Conservation (phyloP, 768 basidiomycete species). For the Lactarius psammicola region DNA sequence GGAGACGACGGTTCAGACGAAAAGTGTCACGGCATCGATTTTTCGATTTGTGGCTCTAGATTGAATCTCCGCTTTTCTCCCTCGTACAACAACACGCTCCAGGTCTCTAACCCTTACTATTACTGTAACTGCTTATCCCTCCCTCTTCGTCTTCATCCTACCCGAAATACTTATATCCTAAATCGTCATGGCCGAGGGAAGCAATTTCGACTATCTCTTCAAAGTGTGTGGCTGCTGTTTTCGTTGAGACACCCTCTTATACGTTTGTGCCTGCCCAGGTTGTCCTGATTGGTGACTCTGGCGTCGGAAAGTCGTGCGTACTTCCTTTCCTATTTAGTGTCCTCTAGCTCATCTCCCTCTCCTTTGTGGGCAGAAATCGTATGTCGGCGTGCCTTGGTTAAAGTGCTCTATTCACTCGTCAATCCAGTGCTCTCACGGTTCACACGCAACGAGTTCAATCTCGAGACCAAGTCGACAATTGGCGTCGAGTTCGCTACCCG, state of each 20-base stretch:
- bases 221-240: conserved; percentile 58
- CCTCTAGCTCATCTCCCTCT: conserved; percentile 10
- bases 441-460: conserved; percentile 99
- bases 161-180: conserved; percentile 27
- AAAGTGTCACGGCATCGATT: not conserved
- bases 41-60: not conserved
- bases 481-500: conserved; percentile 99
- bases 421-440: conserved; percentile 94
- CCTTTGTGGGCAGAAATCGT: conserved; percentile 54
- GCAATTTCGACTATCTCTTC: conserved; percentile 99
- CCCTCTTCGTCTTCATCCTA: conserved; percentile 7
- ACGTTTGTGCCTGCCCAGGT: conserved; percentile 51
- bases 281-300: conserved; percentile 98
- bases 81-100: not conserved
- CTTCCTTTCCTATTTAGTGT: conserved; percentile 19
- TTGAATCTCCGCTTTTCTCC: conserved; percentile 19
- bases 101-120: not conserved
- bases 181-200: conserved; percentile 76
- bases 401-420: conserved; percentile 19
- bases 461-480: conserved; percentile 98
- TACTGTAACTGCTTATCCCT: not conserved
- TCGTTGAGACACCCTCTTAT: not conserved
- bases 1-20: not conserved
- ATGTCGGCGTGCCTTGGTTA: conserved; percentile 33
- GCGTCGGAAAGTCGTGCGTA: conserved; percentile 98